Evolutionary conservation across 495 filamentous ascomycete genomes (phyloP), one percentile per base, ranked within the genome.

Genomic region (Sordaria brevicollis): DNA sequence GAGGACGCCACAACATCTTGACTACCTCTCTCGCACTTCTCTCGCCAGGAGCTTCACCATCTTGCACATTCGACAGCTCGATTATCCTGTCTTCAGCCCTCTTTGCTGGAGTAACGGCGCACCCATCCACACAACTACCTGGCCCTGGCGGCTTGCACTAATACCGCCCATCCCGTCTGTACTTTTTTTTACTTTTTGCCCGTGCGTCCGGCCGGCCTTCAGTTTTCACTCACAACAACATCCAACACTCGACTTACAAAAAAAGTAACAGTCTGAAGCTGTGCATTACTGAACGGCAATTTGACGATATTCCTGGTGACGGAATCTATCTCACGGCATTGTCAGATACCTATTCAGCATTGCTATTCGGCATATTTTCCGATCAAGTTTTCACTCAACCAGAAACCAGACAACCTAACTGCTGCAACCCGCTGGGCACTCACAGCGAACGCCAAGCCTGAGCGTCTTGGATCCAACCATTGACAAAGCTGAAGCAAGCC

Each of bases 401-500:
- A 29, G 25, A 31, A 62, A 62, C 49, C 49, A 29, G 25, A 31
- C 49, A 13, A 57, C 49, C n/a, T n/a, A n/a, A n/a, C n/a, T n/a
- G 25, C 49, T 57, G 49, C 25, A 49, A 54, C 21, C 43, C n/a
- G 41, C 41, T 49, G 41, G 41, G 41, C 43, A 54, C 19, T 62
- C 25, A n/a, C n/a, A 31, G 49, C 49, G 25, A 62, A 31, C 11
- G 49, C 49, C 49, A 62, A 62, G 49, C 49, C 49, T 31, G 8
- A 49, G 41, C 19, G 41, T 49, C 41, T 25, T 49, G 6, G 49
- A 62, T 62, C 49, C 49, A 62, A 62, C 43, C 62, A 34, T 41
- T 37, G 71, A 62, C 71, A 70, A n/a, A 69, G 65, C 69, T 66
- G 54, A 39, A 70, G 43, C 68, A 54, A 66, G 36, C 71, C 71